Evolutionary conservation across 306 rosid genomes (phyloP).

Genomic region (Canavalia ensiformis): DNA sequence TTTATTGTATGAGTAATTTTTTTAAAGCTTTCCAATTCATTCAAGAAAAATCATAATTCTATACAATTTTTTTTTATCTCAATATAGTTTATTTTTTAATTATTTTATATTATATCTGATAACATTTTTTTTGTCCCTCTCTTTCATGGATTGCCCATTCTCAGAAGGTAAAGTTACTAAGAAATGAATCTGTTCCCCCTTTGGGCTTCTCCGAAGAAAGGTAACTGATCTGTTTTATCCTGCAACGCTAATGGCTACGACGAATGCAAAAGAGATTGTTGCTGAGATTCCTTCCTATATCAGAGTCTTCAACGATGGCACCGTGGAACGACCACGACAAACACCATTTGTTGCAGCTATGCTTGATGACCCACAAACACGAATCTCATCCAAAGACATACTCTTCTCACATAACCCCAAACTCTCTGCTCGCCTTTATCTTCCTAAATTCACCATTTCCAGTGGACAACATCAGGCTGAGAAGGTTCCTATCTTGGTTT

Average conservation of each 20-base stretch:
- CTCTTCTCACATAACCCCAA: slow-evolving; percentile 54
- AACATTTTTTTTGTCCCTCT: too few relatives aligned
- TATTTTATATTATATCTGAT: too few relatives aligned
- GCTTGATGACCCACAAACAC: slow-evolving; percentile 45
- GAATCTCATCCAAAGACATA: slow-evolving; percentile 65
- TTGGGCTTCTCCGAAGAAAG: too few relatives aligned
- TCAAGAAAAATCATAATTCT: too few relatives aligned
- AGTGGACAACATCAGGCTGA: neutral
- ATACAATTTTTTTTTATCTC: too few relatives aligned
- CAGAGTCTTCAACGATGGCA: slow-evolving; percentile 53
- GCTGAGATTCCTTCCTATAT: slow-evolving; percentile 44
- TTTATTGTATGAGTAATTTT: too few relatives aligned
- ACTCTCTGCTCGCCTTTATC: slow-evolving; percentile 58
- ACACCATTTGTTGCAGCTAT: slow-evolving; percentile 47
- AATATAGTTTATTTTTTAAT: too few relatives aligned
- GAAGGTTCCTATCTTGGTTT: slow-evolving; percentile 62
- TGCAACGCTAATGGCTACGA: slow-evolving; percentile 6
- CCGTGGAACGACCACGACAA: slow-evolving; percentile 44
- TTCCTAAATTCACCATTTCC: slow-evolving; percentile 47
- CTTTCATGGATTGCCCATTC: too few relatives aligned
- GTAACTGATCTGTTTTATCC: too few relatives aligned
- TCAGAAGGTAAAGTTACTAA: too few relatives aligned
- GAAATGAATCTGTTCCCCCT: too few relatives aligned
- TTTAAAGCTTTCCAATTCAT: too few relatives aligned
- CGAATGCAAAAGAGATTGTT: slow-evolving; percentile 28